Evolutionary conservation across 2,329 filamentous ascomycete species (phyloP), one percentile per base, ranked within the genome.

Genomic region (Fusarium sulawesiense): DNA sequence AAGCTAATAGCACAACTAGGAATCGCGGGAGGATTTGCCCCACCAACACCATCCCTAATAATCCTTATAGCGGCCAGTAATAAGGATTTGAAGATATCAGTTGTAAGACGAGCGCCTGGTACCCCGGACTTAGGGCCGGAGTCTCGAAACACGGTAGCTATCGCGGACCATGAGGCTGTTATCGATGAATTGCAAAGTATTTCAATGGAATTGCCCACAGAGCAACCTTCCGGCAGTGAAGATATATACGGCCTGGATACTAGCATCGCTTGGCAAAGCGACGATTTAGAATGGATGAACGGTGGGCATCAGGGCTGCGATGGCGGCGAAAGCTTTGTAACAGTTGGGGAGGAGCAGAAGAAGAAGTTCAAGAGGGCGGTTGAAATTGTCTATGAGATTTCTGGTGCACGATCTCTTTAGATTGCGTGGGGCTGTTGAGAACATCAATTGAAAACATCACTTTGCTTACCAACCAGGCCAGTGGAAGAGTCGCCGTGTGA

Each of bases 311-410:
- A n/a, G 7, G 18, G 34, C 3, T 37, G 34, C 4, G 6, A 3
- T 37, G 18, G 18, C 16, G 10, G 34, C 6, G 34, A 37, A 37
- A 37, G 34, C 34, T n/a, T 4, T n/a, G 34, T 37, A 4, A 6
- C 11, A 0, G 16, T 3, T 11, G 6, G 3, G 2, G 34, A n/a
- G 9, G 9, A 37, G 5, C 2, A 37, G 1, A 37, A 10, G 18
- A 37, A 37, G 18, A n/a, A 37, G 1, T 37, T 37, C 2, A 37
- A 37, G 9, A 37, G 34, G 34, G 34, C 34, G 6, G 3, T 37
- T 37, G 18, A 37, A 8, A 37, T 37, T n/a, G 6, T 37, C 34
- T 6, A 37, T 3, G 9, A n/a, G 1, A n/a, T 37, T 6, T 1
- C 16, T n/a, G 18, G 32, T 34, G 14, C 7, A 7, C 5, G 7